Evolutionary conservation across 83 land plant species (phyloP).

Genomic region (Picea abies): DNA sequence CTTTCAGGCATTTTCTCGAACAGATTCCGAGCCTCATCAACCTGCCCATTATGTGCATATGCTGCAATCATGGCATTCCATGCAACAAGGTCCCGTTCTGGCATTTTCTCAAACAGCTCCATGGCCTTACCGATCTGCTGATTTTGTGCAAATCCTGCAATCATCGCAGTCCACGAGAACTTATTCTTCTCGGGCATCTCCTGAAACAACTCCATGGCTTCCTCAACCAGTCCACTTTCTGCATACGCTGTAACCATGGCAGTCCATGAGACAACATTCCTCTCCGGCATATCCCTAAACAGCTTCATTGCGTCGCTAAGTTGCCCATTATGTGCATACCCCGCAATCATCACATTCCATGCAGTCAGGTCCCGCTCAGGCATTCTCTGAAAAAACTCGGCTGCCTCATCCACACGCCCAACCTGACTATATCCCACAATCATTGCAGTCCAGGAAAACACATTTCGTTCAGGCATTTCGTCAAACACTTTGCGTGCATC

Average conservation of each 20-base stretch:
- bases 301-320: conserved; percentile 30
- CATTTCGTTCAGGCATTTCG: conserved; percentile 12
- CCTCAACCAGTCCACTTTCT: conserved; percentile 28
- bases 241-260: conserved; percentile 51
- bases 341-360: conserved; percentile 36
- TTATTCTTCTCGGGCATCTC: conserved; percentile 32
- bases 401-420: conserved; percentile 3
- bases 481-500: conserved; percentile 1
- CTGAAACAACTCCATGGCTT: conserved; percentile 30
- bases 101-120: conserved; percentile 25
- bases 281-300: conserved; percentile 28
- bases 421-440: conserved; percentile 5
- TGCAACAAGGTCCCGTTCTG: conserved; percentile 22
- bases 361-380: conserved; percentile 24
- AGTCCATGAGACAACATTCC: conserved; percentile 29
- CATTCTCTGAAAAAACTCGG: conserved; percentile 8
- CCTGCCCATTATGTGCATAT: conserved; percentile 23
- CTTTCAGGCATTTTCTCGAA: conserved; percentile 24
- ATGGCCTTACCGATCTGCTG: conserved; percentile 38
- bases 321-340: conserved; percentile 22
- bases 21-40: conserved; percentile 33
- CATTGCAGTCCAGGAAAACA: conserved; percentile 15
- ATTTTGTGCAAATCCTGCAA: conserved; percentile 32
- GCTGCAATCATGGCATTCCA: conserved; percentile 37
- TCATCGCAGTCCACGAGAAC: conserved; percentile 38